A percentile compares a stretch with the other conserved stretches of the same genome.
Conservation (phyloP, 2,329 filamentous ascomycete species). For the Ophiocordyceps sinensis region DNA sequence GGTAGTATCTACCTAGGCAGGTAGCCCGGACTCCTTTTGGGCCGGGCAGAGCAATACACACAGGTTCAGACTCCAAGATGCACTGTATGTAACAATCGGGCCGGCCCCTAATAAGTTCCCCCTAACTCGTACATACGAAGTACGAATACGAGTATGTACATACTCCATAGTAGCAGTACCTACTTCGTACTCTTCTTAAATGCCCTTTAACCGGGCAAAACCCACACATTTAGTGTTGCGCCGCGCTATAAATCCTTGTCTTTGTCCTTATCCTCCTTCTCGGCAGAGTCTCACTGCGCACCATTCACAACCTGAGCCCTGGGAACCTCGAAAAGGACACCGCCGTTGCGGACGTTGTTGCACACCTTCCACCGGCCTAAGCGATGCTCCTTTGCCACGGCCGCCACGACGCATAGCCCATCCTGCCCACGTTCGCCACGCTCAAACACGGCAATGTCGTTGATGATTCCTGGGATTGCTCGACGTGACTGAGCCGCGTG, state of each 20-base stretch:
- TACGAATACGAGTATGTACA: too few species aligned
- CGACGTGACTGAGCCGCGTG: constrained; percentile 3
- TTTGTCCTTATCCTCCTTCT: constrained; percentile 9
- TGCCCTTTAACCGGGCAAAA: too few species aligned
- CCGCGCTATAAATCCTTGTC: neutral
- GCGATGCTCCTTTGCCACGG: constrained; percentile 72
- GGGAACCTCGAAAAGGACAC: constrained; percentile 76
- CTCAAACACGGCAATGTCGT: constrained; percentile 79
- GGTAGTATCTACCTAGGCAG: too few species aligned
- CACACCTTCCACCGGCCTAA: constrained; percentile 67
- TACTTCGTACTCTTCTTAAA: too few species aligned
- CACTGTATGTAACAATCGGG: too few species aligned
- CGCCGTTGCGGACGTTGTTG: constrained; percentile 58
- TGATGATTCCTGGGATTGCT: constrained; percentile 61
- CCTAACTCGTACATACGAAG: too few species aligned
- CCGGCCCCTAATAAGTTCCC: too few species aligned
- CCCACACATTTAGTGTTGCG: neutral
- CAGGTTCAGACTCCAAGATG: too few species aligned
- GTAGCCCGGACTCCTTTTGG: too few species aligned
- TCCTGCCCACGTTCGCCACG: constrained; percentile 61
- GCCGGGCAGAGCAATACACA: too few species aligned
- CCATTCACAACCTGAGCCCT: constrained; percentile 13
- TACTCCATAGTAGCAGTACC: too few species aligned
- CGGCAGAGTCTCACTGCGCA: constrained; percentile 2
- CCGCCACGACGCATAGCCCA: constrained; percentile 74